Evolutionary conservation across 2,329 filamentous ascomycete species (phyloP), one percentile per base, ranked within the genome.

Genomic region (Ceratocystis colombiana): DNA sequence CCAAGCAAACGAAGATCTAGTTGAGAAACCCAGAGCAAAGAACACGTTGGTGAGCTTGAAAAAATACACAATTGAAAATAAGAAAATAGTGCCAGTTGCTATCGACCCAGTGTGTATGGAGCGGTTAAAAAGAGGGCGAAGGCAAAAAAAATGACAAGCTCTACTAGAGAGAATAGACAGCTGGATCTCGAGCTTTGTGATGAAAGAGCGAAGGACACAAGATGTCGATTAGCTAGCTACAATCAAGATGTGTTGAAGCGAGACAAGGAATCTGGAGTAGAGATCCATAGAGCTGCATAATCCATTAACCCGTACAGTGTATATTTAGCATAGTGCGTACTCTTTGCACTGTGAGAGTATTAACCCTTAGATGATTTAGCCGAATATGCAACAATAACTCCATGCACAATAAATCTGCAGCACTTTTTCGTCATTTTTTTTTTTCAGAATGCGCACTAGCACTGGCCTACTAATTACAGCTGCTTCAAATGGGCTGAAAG

Each of bases 221-320:
- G 20, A 59, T 37, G 55, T 59, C 55, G 7, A 20, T 6, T 33
- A 33, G 55, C 55, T 33, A 33, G 55, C 55, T 37, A 4, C 28
- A 57, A 22, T n/a, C 46, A 50, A 17, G 20, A 50, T 53, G 53
- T n/a, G 20, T 28, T 22, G 55, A 37, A 59, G 55, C 55, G 55
- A 59, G 17, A 37, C 55, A 59, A 15, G 55, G 55, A 37, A 59
- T 33, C 55, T 37, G 17, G 55, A 59, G 55, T 37, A 5, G 55
- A 59, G 55, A 59, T 59, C 17, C 55, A 59, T 37, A n/a, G 55
- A 59, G 55, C 25, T 59, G 55, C 55, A n/a, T 59, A 37, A 37
- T 22, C 25, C 12, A 37, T 15, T n/a, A 59, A 37, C 15, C 15
- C 55, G 20, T 37, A 33, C 55, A 59, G 55, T 59, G 28, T n/a